Conservation (phyloP, 2,329 filamentous ascomycete genomes). For the Microdochium nivale region DNA sequence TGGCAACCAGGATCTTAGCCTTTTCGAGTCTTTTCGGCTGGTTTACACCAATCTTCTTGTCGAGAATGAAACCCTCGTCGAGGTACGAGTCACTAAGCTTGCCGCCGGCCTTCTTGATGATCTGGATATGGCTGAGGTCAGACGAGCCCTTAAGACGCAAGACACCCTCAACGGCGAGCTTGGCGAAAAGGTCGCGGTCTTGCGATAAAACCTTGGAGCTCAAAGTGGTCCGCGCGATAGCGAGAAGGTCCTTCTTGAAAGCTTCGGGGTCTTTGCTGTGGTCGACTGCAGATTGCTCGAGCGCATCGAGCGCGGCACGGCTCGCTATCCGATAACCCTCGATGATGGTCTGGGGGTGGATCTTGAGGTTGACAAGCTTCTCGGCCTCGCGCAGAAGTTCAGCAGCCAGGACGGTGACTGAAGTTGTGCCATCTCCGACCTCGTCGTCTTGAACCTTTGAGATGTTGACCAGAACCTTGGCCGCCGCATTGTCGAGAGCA, state of each 20-base stretch:
- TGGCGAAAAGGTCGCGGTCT: constrained; percentile 85
- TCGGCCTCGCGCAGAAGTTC: constrained; percentile 94
- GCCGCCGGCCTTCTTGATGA: constrained; percentile 98
- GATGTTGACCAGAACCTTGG: constrained; percentile 97
- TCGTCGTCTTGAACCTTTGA: constrained; percentile 99
- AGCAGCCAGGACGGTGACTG: constrained; percentile 90
- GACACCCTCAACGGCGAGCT: constrained; percentile 84
- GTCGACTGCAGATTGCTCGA: constrained; percentile 80
- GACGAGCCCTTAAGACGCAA: constrained; percentile 82
- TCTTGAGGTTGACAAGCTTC: constrained; percentile 95
- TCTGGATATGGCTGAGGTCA: constrained; percentile 95
- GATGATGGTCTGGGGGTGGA: constrained; percentile 98
- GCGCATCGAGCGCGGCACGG: constrained; percentile 72
- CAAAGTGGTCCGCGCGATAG: constrained; percentile 89
- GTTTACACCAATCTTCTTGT: constrained; percentile 99
- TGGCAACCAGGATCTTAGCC: constrained; percentile 94
- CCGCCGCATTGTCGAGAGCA: constrained; percentile 94
- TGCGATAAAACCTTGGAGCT: constrained; percentile 96
- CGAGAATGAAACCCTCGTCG: constrained; percentile 95
- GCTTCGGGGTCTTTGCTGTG: constrained; percentile 75
- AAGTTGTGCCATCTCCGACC: constrained; percentile 95
- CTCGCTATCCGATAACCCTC: constrained; percentile 98
- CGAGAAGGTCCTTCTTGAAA: constrained; percentile 82
- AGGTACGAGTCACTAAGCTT: constrained; percentile 97
- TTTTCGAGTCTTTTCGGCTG: constrained; percentile 97